A percentile compares a stretch with the other conserved stretches of the same genome.
Evolutionary conservation across 2,329 filamentous ascomycete genomes (phyloP).

Genomic region (Rhynchosporium graminicola): DNA sequence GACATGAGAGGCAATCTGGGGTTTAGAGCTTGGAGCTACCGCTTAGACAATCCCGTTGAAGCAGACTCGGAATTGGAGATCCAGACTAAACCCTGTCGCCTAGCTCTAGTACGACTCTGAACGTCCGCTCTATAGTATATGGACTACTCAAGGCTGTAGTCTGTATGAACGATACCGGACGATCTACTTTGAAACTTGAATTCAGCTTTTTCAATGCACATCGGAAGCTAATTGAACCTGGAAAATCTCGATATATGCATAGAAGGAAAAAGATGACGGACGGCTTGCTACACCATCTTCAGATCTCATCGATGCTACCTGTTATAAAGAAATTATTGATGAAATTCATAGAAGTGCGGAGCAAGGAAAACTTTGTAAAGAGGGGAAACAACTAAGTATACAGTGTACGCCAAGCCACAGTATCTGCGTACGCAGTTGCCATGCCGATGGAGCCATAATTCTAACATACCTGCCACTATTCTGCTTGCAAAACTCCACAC

Average conservation of each 20-base stretch:
- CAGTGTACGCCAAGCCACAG: too few species aligned
- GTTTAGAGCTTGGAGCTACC: background rate
- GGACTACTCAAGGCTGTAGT: background rate
- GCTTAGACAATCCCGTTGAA: slow-evolving; percentile 18
- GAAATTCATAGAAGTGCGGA: too few species aligned
- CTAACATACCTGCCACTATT: too few species aligned
- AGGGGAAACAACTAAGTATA: too few species aligned
- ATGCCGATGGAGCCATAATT: too few species aligned
- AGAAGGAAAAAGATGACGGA: background rate
- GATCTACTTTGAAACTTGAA: background rate
- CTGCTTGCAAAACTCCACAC: slow-evolving; percentile 6
- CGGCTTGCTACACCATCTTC: slow-evolving; percentile 16
- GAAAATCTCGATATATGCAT: slow-evolving; percentile 4
- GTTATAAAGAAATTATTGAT: too few species aligned
- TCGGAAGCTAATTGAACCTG: background rate
- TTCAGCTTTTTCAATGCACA: background rate
- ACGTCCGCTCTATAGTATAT: background rate
- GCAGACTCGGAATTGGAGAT: slow-evolving; percentile 21
- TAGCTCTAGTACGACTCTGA: background rate
- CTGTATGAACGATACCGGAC: background rate
- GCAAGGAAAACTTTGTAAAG: too few species aligned
- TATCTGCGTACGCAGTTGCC: too few species aligned
- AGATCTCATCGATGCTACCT: slow-evolving; percentile 16
- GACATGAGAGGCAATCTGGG: background rate
- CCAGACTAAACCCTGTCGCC: slow-evolving; percentile 10